phyloP scores from a whole-genome alignment of 176 grass and related monocot species.

The Avena insularis region DNA sequence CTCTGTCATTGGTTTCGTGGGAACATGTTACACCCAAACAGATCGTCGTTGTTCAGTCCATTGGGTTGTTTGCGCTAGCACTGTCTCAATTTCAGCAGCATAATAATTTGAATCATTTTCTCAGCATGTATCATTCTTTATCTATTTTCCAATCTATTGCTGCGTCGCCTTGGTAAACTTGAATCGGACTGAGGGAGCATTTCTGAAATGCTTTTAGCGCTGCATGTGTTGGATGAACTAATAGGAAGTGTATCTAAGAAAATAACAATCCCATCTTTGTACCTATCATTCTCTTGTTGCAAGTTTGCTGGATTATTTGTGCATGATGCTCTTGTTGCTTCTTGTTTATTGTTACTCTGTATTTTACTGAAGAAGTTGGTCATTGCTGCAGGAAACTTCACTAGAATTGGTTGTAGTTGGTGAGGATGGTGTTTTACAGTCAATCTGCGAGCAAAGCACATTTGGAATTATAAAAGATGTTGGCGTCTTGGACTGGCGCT shows the following conservation, averaged over 20 bases:
- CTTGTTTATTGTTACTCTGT: background rate
- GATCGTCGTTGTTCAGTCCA: background rate
- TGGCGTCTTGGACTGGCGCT: conserved; percentile 73
- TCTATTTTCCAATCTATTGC: background rate
- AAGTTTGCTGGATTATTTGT: conserved; percentile 19
- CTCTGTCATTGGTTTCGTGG: background rate
- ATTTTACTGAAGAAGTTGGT: conserved; percentile 20
- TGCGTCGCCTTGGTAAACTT: background rate
- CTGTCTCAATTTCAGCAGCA: conserved; percentile 14
- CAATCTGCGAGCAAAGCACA: conserved; percentile 85
- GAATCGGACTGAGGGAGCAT: background rate
- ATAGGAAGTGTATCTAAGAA: background rate
- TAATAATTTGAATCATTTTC: conserved; percentile 16
- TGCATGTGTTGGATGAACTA: background rate
- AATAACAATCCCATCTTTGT: background rate
- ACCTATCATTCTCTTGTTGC: conserved; percentile 26
- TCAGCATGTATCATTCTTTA: background rate
- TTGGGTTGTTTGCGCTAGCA: background rate
- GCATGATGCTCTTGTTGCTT: conserved; percentile 20
- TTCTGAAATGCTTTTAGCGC: background rate
- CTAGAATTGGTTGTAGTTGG: conserved; percentile 80
- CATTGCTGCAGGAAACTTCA: conserved; percentile 80
- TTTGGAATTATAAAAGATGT: conserved; percentile 97
- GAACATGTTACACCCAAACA: background rate
- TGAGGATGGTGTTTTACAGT: conserved; percentile 82